phyloP scores from a whole-genome alignment of 108 stramenopile species.

The Nannochloropsis granulata region DNA sequence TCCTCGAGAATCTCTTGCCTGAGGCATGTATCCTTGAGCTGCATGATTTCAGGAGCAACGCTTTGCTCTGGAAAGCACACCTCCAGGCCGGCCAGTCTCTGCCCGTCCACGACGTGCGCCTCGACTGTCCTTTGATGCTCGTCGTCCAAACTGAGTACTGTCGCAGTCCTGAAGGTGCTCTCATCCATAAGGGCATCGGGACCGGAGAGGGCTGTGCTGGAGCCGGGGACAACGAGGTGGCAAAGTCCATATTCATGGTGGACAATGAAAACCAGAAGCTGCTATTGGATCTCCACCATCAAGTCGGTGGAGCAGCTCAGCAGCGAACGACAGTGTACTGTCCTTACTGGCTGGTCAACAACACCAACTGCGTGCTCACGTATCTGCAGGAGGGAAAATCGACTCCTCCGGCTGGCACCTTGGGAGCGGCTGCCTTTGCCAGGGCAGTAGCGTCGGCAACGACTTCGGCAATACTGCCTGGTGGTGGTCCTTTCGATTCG shows the following conservation, averaged over 20 bases:
- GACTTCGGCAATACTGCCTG: background rate
- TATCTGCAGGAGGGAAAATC: slow-evolving; percentile 63
- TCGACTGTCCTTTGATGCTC: background rate
- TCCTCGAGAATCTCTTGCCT: slow-evolving; percentile 83
- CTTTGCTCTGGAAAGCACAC: slow-evolving; percentile 65
- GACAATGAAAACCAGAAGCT: slow-evolving; percentile 72
- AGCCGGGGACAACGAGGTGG: slow-evolving; percentile 24
- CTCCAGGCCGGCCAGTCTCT: slow-evolving; percentile 66
- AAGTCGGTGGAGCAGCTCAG: slow-evolving; percentile 73
- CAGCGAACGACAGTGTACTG: slow-evolving; percentile 60
- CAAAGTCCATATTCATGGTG: slow-evolving; percentile 54
- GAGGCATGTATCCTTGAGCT: slow-evolving; percentile 67
- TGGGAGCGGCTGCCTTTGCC: slow-evolving; percentile 27
- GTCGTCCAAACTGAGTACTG: background rate
- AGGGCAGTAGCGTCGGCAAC: background rate
- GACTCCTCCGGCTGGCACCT: slow-evolving; percentile 49
- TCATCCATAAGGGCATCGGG: background rate
- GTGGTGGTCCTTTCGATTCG: background rate
- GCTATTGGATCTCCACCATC: slow-evolving; percentile 60
- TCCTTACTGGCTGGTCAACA: slow-evolving; percentile 88
- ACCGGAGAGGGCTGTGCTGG: background rate
- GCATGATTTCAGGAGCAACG: slow-evolving; percentile 53
- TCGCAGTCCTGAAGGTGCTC: background rate
- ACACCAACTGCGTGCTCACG: slow-evolving; percentile 62
- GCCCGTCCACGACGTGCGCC: slow-evolving; percentile 48